Evolutionary conservation across 2,329 filamentous ascomycete species (phyloP).

Genomic region (Ophiostoma australiae): DNA sequence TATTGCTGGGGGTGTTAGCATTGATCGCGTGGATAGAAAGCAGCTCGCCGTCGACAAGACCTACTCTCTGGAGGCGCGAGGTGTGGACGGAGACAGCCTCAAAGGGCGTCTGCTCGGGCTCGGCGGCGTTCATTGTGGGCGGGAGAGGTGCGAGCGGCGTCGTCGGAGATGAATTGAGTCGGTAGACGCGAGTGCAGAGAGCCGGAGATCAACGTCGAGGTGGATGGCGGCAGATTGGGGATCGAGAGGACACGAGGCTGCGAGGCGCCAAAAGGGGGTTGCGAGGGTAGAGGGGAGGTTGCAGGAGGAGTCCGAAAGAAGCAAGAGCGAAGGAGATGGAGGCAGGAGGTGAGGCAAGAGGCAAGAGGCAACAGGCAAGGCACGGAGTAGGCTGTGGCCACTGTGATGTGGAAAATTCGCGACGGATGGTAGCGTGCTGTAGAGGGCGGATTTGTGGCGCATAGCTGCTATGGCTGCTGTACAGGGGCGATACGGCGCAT

Average conservation of each 20-base stretch:
- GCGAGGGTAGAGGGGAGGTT: background rate
- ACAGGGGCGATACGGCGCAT: background rate
- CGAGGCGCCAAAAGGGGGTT: constrained; percentile 12
- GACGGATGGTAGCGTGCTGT: constrained; percentile 10
- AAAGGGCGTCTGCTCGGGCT: constrained; percentile 88
- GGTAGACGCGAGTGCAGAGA: background rate
- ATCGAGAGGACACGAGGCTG: background rate
- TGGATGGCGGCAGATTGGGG: background rate
- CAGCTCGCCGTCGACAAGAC: background rate
- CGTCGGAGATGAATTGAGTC: background rate
- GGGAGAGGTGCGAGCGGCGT: constrained; percentile 4
- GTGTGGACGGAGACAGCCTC: constrained; percentile 84
- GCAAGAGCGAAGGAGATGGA: constrained; percentile 13
- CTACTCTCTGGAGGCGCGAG: constrained; percentile 64
- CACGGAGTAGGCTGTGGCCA: constrained; percentile 11
- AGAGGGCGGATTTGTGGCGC: background rate
- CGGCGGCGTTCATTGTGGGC: constrained; percentile 71
- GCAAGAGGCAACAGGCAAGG: background rate
- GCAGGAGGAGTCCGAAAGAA: background rate
- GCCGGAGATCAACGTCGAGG: background rate
- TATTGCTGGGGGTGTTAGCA: constrained; percentile 60
- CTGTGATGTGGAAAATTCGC: constrained; percentile 19
- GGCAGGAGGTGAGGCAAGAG: background rate
- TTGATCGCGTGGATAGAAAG: background rate
- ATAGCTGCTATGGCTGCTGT: constrained; percentile 1